Conservation (phyloP, 1,284 basidiomycete genomes). For the Heimioporus punctisporus region DNA sequence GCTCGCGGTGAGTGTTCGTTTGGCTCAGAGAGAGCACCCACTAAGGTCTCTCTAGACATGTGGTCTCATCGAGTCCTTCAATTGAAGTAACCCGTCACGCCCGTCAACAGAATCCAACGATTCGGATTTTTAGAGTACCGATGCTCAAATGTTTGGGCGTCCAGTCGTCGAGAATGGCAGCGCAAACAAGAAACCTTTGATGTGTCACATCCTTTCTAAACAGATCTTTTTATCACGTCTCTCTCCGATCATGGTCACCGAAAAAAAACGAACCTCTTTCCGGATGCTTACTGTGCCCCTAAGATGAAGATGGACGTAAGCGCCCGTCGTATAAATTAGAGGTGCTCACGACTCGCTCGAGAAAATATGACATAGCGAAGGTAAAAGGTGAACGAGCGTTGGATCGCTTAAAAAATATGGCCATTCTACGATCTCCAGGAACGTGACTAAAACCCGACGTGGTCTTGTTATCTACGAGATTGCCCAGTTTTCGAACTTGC, state of each 20-base stretch:
- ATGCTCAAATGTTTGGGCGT: slow-evolving; percentile 84
- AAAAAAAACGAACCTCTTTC: slow-evolving; percentile 82
- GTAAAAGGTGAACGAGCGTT: too few relatives aligned
- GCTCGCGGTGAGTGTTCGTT: slow-evolving; percentile 60
- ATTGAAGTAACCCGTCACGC: slow-evolving; percentile 85
- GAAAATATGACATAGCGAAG: slow-evolving; percentile 51
- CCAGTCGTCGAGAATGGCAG: slow-evolving; percentile 83
- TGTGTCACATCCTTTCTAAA: slow-evolving; percentile 44
- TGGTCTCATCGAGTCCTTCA: slow-evolving; percentile 86
- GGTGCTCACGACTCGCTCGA: slow-evolving; percentile 50
- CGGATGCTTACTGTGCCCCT: slow-evolving; percentile 83
- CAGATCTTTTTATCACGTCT: slow-evolving; percentile 38
- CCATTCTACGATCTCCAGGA: slow-evolving; percentile 95
- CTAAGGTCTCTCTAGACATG: slow-evolving; percentile 78
- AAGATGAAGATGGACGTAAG: slow-evolving; percentile 79
- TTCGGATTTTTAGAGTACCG: slow-evolving; percentile 94
- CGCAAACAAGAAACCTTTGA: slow-evolving; percentile 85
- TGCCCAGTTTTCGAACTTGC: slow-evolving; percentile 88
- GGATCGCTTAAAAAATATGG: too few relatives aligned
- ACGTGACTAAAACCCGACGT: slow-evolving; percentile 95
- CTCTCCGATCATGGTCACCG: slow-evolving; percentile 86
- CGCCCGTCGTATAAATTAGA: neutral
- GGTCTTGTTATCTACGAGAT: slow-evolving; percentile 95
- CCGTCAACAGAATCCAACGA: slow-evolving; percentile 90
- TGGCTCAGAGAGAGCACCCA: too few relatives aligned